Conservation (phyloP, 345 rosid species). For the Lagerstroemia speciosa region DNA sequence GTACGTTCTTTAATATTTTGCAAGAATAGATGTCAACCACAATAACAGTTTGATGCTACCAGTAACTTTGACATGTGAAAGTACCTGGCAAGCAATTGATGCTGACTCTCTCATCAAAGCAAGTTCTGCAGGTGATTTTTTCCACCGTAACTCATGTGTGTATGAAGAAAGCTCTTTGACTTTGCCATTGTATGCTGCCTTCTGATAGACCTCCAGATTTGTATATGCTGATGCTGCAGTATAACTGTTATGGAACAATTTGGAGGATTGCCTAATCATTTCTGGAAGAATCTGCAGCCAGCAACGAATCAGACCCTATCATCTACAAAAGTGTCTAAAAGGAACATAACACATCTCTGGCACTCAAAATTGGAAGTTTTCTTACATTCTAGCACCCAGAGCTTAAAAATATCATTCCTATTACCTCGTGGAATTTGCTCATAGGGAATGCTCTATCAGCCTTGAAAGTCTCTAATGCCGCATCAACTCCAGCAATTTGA, state of each 20-base stretch:
- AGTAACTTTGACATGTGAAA: slow-evolving; percentile 8
- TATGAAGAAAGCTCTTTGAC: slow-evolving; percentile 52
- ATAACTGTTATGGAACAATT: slow-evolving; percentile 63
- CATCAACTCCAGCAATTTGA: slow-evolving; percentile 78
- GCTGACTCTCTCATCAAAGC: slow-evolving; percentile 92
- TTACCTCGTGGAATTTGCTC: slow-evolving; percentile 54
- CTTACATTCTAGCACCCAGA: background rate
- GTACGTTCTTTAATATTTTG: background rate
- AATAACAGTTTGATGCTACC: background rate
- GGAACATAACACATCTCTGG: background rate
- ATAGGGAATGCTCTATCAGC: slow-evolving; percentile 83
- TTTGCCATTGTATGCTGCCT: slow-evolving; percentile 38
- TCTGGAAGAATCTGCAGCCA: slow-evolving; percentile 71
- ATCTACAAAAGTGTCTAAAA: background rate
- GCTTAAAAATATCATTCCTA: background rate
- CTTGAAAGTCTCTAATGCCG: slow-evolving; percentile 65
- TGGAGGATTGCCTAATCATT: slow-evolving; percentile 60
- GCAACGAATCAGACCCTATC: slow-evolving; percentile 3
- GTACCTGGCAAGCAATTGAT: slow-evolving; percentile 92
- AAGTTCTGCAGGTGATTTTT: slow-evolving; percentile 81
- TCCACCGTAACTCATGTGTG: slow-evolving; percentile 69
- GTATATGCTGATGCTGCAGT: slow-evolving; percentile 54
- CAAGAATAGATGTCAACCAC: background rate
- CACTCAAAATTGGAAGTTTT: background rate
- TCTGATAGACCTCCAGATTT: slow-evolving; percentile 57